Evolutionary conservation across 2,329 filamentous ascomycete genomes (phyloP), one percentile per base, ranked within the genome.

Genomic region (Diplodia seriata): DNA sequence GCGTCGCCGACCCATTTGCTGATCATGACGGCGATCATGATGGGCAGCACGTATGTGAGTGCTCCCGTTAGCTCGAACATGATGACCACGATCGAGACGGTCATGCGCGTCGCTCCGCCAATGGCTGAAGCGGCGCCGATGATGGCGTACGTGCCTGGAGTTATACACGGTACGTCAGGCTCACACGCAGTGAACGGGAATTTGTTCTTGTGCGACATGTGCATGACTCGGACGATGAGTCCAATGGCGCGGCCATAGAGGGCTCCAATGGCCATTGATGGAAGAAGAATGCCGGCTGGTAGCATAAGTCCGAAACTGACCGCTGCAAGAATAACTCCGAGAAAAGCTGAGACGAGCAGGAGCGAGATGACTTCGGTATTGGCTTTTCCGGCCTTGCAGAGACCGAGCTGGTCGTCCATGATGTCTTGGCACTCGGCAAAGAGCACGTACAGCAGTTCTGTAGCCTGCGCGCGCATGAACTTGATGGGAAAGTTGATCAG

Each of bases 11-110:
- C 93, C 95, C 95, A 99, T 82, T 99, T 99, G 70, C 92, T 92
- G 54, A 98, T 86, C 94, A 99, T 97, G 75, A 99, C 95, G 53
- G 94, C 93, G 71, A 99, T 92, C 95, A 99, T 99, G 79, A 98
- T 99, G 66, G 95, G 95, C 8, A 99, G 87, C 59, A 99, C 94
- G 76, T 98, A 98, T 0, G 93, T 97, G 33, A 99, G 85, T 1
- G 95, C 95, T 64, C 95, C 95, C 0, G 95, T 99, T 67, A 99
- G 89, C 82, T 99, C 95, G 76, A 99, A 99, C 91, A 97, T 97
- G 81, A 99, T 99, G 74, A 98, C 95, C 4, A 99, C 94, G 72
- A 99, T 97, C 14, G 94, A 97, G 12, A 97, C 93, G 0, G 95
- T 99, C 89, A 99, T 96, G 72, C 94, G 89, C 20, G 94, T 98